A percentile compares a stretch with the other conserved stretches of the same genome.
Conservation (phyloP, 2,329 filamentous ascomycete genomes). For the Botryotinia convoluta region DNA sequence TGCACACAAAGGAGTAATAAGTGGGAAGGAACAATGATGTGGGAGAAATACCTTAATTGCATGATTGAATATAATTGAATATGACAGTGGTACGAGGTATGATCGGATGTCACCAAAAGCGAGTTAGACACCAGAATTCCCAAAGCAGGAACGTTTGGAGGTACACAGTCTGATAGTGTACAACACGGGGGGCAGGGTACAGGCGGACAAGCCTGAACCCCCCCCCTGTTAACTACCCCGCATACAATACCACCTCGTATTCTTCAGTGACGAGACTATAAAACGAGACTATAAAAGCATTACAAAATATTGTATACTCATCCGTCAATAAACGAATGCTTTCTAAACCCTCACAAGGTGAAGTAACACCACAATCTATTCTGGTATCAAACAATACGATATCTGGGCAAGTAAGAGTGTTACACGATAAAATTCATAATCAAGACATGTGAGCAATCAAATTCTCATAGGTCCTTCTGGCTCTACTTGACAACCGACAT, state of each 20-base stretch:
- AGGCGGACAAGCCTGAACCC: background rate
- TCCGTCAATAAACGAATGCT: background rate
- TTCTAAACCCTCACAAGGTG: background rate
- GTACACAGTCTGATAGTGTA: background rate
- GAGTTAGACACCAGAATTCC: background rate
- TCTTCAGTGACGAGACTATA: background rate
- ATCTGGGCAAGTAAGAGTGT: background rate
- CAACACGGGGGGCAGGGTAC: background rate
- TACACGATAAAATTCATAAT: background rate
- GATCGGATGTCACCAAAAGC: background rate
- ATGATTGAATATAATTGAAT: background rate
- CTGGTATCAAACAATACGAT: background rate
- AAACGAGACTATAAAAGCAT: background rate
- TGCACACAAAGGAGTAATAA: background rate
- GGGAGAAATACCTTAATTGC: background rate
- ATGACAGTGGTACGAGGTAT: background rate
- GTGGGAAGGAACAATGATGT: background rate
- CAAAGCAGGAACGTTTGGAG: background rate
- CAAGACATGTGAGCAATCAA: background rate
- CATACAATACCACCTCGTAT: conserved; percentile 10
- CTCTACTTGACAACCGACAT: background rate
- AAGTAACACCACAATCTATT: background rate
- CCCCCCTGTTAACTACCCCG: background rate
- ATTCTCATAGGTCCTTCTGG: background rate
- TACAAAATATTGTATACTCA: background rate